phyloP scores from a whole-genome alignment of 2,329 filamentous ascomycete species.

The Balansia obtecta region DNA sequence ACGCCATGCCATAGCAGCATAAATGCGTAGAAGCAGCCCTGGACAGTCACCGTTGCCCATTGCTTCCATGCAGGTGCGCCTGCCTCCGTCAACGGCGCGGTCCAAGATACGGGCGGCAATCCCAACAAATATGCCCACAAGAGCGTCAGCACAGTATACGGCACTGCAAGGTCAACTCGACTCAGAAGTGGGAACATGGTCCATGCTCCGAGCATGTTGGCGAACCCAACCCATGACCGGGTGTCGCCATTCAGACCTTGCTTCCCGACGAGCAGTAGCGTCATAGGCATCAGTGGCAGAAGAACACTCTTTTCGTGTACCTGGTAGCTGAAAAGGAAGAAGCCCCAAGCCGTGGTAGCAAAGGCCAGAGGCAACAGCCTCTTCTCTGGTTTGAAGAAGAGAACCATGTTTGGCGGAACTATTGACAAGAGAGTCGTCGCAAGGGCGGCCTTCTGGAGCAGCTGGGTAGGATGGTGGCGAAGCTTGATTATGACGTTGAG shows the following conservation, averaged over 20 bases:
- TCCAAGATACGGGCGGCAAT: conserved; percentile 64
- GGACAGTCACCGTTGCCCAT: conserved; percentile 54
- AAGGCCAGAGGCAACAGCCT: conserved; percentile 69
- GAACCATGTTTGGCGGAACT: conserved; percentile 61
- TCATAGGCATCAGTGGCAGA: conserved; percentile 87
- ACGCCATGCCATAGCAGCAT: conserved; percentile 76
- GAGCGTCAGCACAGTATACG: conserved; percentile 72
- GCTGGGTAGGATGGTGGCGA: conserved; percentile 52
- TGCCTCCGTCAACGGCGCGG: conserved; percentile 49
- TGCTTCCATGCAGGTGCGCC: conserved; percentile 17
- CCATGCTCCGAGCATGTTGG: conserved; percentile 80
- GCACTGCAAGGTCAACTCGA: conserved; percentile 70
- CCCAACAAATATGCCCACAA: conserved; percentile 89
- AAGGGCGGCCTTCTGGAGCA: conserved; percentile 68
- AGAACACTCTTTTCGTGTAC: conserved; percentile 97
- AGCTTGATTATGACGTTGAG: conserved; percentile 85
- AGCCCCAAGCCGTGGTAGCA: conserved; percentile 82
- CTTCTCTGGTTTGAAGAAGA: conserved; percentile 68
- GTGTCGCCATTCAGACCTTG: conserved; percentile 65
- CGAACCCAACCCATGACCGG: conserved; percentile 90
- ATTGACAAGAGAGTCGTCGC: conserved; percentile 65
- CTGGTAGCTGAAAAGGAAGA: conserved; percentile 96
- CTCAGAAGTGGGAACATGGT: conserved; percentile 87
- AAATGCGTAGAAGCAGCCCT: conserved; percentile 60
- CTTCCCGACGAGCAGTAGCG: conserved; percentile 65